Conservation (phyloP, 257 asterid species). For the Fraxinus anomala region DNA sequence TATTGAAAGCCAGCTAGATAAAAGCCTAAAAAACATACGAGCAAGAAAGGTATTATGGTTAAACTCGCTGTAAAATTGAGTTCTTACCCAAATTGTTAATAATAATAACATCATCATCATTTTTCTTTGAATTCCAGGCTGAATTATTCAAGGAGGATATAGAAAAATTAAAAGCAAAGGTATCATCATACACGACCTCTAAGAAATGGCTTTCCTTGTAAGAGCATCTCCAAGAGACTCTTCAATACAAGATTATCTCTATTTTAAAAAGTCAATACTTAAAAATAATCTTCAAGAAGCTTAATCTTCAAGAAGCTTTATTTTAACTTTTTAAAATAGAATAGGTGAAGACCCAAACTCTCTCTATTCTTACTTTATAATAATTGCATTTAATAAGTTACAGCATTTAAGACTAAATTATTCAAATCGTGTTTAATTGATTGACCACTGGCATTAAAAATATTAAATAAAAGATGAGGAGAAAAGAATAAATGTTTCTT, state of each 20-base stretch:
- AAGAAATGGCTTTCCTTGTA: neutral
- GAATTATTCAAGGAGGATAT: constrained; percentile 35
- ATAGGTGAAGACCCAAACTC: too few relatives aligned
- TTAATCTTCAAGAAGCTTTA: neutral
- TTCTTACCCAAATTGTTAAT: neutral
- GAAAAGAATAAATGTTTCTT: too few relatives aligned
- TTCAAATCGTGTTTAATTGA: too few relatives aligned
- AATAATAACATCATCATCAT: neutral
- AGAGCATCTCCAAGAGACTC: too few relatives aligned
- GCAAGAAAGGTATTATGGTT: constrained; percentile 26
- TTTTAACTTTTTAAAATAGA: too few relatives aligned
- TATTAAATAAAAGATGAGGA: too few relatives aligned
- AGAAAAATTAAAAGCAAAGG: constrained; percentile 39
- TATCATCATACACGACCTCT: constrained; percentile 14
- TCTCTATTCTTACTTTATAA: too few relatives aligned
- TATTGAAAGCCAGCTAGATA: constrained; percentile 17
- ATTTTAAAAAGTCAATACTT: neutral
- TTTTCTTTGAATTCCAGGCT: constrained; percentile 28
- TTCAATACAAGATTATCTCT: neutral
- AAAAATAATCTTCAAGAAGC: neutral
- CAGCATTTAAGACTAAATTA: too few relatives aligned
- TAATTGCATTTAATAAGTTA: too few relatives aligned
- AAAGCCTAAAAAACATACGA: constrained; percentile 25
- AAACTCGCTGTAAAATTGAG: neutral
- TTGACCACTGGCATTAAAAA: too few relatives aligned